These are phyloP conservation scores for Lactifluus piperatus DNA, from an alignment of 768 basidiomycete species.

Conservation along the genomic window DNA sequence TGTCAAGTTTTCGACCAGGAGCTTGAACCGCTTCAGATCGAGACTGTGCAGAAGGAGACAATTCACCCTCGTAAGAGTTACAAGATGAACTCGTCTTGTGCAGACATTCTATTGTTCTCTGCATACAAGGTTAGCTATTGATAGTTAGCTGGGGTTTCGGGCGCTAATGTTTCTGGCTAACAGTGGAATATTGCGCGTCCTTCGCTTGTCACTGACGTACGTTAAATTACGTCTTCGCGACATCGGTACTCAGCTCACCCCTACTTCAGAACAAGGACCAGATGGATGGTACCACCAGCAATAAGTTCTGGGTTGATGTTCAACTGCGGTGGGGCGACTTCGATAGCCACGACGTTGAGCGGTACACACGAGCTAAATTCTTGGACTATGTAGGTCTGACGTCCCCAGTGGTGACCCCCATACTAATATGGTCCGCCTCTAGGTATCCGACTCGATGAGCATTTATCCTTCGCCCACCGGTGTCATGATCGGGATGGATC, in stretches of 20 bases:
- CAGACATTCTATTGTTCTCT: conserved; percentile 95
- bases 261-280: conserved; percentile 74
- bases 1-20: conserved; percentile 99
- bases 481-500: conserved; percentile 97
- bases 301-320: conserved; percentile 98
- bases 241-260: neutral
- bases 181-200: conserved; percentile 98
- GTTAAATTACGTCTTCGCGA: conserved; percentile 23
- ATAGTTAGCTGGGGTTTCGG: neutral
- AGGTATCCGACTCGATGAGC: conserved; percentile 95
- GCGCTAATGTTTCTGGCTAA: conserved; percentile 15
- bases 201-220: conserved; percentile 86
- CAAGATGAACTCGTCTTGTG: conserved; percentile 99
- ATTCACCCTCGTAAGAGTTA: conserved; percentile 99
- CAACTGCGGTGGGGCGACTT: conserved; percentile 98
- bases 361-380: conserved; percentile 98
- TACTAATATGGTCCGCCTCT: neutral
- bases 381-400: conserved; percentile 74
- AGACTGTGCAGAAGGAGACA: conserved; percentile 99
- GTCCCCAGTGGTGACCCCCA: neutral
- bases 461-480: conserved; percentile 99
- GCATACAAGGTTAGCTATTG: conserved; percentile 57
- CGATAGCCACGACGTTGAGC: conserved; percentile 97
- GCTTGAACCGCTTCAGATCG: conserved; percentile 94
- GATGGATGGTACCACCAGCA: conserved; percentile 94